Evolutionary conservation across 148 eudicot genomes (phyloP).

Genomic region (Amaranthus cruentus): DNA sequence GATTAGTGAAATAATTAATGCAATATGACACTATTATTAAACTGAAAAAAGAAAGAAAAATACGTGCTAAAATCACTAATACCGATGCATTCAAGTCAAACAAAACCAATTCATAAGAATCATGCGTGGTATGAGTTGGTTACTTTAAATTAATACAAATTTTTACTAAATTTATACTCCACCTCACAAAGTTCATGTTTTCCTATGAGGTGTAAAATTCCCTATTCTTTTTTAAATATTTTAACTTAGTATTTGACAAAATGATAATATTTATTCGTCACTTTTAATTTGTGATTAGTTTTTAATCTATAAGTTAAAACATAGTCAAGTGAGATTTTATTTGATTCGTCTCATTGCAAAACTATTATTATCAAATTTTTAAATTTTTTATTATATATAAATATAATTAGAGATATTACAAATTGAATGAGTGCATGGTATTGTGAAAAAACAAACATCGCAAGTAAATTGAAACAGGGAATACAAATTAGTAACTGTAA

Average conservation of each 20-base stretch:
- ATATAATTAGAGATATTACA: too few relatives aligned
- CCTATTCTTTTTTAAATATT: background rate
- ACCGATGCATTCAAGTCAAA: background rate
- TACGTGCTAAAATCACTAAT: background rate
- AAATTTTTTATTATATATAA: too few relatives aligned
- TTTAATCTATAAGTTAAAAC: too few relatives aligned
- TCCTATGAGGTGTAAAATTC: background rate
- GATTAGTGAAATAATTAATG: background rate
- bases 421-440: too few relatives aligned
- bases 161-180: background rate
- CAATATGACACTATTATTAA: background rate
- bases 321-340: too few relatives aligned
- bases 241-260: background rate
- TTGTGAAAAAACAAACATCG: too few relatives aligned
- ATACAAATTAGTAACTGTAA: background rate
- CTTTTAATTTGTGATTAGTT: background rate
- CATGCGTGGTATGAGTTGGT: constrained; percentile 5
- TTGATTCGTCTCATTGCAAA: too few relatives aligned
- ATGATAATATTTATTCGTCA: too few relatives aligned
- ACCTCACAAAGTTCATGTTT: background rate
- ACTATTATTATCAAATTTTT: too few relatives aligned
- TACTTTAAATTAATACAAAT: background rate
- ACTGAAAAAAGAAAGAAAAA: background rate
- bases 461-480: too few relatives aligned
- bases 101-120: background rate